Evolutionary conservation across 495 filamentous ascomycete species (phyloP).

Genomic region (Chaetomidium leptoderma): DNA sequence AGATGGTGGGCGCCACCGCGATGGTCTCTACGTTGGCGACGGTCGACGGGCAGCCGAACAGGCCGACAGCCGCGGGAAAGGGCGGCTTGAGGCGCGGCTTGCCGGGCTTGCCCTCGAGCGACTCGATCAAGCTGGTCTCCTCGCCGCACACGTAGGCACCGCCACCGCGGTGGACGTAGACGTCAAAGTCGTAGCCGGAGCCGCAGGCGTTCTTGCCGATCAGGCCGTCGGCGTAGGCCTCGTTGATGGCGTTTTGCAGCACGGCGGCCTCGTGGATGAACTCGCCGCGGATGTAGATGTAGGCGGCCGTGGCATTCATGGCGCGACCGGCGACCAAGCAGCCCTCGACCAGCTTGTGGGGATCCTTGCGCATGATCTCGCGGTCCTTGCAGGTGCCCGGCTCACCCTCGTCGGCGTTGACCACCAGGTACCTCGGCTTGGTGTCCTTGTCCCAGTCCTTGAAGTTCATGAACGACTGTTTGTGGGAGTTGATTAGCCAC

Average conservation of each 20-base stretch:
- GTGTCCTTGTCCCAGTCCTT: slow-evolving; percentile 99
- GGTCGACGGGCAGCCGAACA: slow-evolving; percentile 96
- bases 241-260: slow-evolving; percentile 90
- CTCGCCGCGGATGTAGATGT: slow-evolving; percentile 99
- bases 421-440: slow-evolving; percentile 91
- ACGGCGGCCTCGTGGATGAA: slow-evolving; percentile 97
- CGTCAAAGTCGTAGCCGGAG: slow-evolving; percentile 95
- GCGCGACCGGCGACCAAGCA: slow-evolving; percentile 93
- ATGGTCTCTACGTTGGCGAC: slow-evolving; percentile 98
- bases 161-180: slow-evolving; percentile 93
- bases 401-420: slow-evolving; percentile 98
- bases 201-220: slow-evolving; percentile 98
- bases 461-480: slow-evolving; percentile 98
- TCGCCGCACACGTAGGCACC: slow-evolving; percentile 98
- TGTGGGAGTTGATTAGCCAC: slow-evolving; percentile 24
- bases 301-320: slow-evolving; percentile 97
- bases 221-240: slow-evolving; percentile 87
- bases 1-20: slow-evolving; percentile 92
- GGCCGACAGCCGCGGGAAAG: slow-evolving; percentile 93
- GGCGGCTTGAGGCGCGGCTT: slow-evolving; percentile 98
- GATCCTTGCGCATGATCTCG: slow-evolving; percentile 99
- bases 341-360: slow-evolving; percentile 96
- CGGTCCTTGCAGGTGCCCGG: slow-evolving; percentile 99
- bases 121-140: slow-evolving; percentile 96
- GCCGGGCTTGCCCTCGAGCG: slow-evolving; percentile 94